Evolutionary conservation across 2,329 filamentous ascomycete genomes (phyloP).

Genomic region (Aureobasidium melanogenum): DNA sequence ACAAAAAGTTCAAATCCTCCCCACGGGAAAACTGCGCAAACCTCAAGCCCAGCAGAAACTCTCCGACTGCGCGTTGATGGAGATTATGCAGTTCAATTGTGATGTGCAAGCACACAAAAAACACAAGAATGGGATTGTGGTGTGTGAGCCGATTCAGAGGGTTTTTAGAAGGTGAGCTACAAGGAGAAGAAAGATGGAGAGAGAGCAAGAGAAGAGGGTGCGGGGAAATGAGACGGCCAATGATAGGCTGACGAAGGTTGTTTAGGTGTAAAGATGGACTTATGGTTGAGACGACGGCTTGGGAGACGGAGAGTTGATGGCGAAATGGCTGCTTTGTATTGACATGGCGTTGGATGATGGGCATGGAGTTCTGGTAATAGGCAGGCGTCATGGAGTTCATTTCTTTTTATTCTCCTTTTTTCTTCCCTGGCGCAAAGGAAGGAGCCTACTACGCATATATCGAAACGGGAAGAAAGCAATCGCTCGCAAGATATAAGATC

Average conservation of each 20-base stretch:
- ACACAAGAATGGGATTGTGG: constrained; percentile 29
- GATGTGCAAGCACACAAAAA: constrained; percentile 39
- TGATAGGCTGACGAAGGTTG: background rate
- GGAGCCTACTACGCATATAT: background rate
- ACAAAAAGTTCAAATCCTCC: constrained; percentile 42
- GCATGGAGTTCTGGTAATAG: background rate
- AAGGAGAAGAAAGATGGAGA: background rate
- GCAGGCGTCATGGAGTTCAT: background rate
- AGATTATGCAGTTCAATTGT: constrained; percentile 56
- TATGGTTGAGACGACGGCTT: constrained; percentile 54
- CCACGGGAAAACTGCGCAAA: constrained; percentile 45
- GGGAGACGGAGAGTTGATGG: constrained; percentile 34
- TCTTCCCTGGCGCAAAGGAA: background rate
- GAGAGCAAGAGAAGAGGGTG: background rate
- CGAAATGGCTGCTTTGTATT: background rate
- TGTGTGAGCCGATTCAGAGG: constrained; percentile 50
- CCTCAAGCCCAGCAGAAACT: constrained; percentile 40
- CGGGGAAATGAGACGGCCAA: background rate
- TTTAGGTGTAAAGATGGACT: constrained; percentile 44
- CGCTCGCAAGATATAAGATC: too few species aligned
- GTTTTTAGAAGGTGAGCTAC: constrained; percentile 48
- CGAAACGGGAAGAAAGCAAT: background rate
- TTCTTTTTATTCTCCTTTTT: background rate
- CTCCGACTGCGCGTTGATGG: constrained; percentile 46
- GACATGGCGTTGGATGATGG: background rate